Percentiles rank a stretch among this genome's conserved stretches.
Conservation (phyloP, 1,139 yeast genomes). For the Zhuliangozyma parablackwelliae region DNA sequence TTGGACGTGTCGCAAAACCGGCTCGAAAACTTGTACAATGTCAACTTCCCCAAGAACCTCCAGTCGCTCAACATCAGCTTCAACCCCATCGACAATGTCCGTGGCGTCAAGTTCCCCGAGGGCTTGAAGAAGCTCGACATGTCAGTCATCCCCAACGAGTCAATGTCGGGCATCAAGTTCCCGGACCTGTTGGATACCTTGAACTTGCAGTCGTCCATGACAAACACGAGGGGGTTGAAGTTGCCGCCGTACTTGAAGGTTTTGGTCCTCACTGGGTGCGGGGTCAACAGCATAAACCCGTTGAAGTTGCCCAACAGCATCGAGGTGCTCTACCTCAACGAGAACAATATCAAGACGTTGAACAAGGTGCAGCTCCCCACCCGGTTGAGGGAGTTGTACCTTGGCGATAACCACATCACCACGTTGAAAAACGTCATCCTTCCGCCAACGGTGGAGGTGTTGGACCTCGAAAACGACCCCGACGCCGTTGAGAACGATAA, state of each 20-base stretch:
- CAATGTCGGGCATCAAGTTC: slow-evolving; percentile 46
- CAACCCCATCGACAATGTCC: slow-evolving; percentile 43
- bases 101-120: slow-evolving; percentile 42
- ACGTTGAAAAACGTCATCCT: slow-evolving; percentile 43
- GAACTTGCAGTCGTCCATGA: slow-evolving; percentile 44
- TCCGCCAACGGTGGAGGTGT: slow-evolving; percentile 33
- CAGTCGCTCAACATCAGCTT: slow-evolving; percentile 29
- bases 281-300: slow-evolving; percentile 46
- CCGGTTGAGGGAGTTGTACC: slow-evolving; percentile 30
- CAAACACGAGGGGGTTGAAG: slow-evolving; percentile 43
- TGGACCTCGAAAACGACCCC: slow-evolving; percentile 44
- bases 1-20: slow-evolving; percentile 40
- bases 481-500: slow-evolving; percentile 35
- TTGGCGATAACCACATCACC: slow-evolving; percentile 43
- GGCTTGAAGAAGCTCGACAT: slow-evolving; percentile 31
- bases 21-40: slow-evolving; percentile 37
- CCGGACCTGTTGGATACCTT: slow-evolving; percentile 37
- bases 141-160: slow-evolving; percentile 44
- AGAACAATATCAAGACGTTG: slow-evolving; percentile 43
- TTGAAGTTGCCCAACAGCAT: slow-evolving; percentile 40
- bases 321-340: slow-evolving; percentile 32
- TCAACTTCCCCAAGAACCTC: slow-evolving; percentile 33
- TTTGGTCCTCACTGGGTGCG: slow-evolving; percentile 36
- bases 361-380: slow-evolving; percentile 42
- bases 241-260: slow-evolving; percentile 29